Percentiles rank a stretch among this genome's conserved stretches.
These are phyloP conservation scores for Jackrogersella minutella DNA, from an alignment of 495 filamentous ascomycete species.

Conservation along the genomic window DNA sequence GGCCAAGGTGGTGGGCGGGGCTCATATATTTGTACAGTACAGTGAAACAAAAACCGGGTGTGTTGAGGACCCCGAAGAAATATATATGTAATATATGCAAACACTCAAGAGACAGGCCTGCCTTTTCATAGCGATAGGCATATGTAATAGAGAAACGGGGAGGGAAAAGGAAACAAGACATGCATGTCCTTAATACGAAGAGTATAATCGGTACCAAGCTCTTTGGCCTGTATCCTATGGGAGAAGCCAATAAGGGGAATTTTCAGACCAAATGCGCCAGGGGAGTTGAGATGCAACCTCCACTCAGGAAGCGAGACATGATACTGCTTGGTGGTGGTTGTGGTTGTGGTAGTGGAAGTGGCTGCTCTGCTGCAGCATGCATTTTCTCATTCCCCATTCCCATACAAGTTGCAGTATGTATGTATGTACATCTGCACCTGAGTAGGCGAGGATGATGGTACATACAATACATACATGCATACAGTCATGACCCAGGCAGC, in stretches of 20 bases:
- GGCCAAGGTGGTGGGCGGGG: conserved; percentile 14
- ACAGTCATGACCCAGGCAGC: conserved; percentile 3
- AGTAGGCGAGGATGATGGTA: no score
- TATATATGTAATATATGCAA: conserved; percentile 35
- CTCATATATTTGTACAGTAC: conserved; percentile 25
- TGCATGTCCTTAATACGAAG: conserved; percentile 41
- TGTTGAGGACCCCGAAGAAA: conserved; percentile 9
- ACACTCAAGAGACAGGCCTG: conserved; percentile 31
- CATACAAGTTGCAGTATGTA: conserved; percentile 10
- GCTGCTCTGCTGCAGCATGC: conserved; percentile 16
- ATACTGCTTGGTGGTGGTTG: no score
- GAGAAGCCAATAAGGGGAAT: conserved; percentile 29
- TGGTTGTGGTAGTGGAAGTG: no score
- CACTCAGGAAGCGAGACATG: conserved; percentile 24
- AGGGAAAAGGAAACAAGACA: conserved; percentile 33
- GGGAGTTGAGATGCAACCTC: conserved; percentile 37
- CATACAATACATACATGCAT: background rate
- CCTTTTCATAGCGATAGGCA: conserved; percentile 33
- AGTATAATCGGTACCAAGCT: conserved; percentile 31
- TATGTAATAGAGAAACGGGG: conserved; percentile 31
- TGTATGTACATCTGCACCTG: no score
- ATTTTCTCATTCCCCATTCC: background rate
- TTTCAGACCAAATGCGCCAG: conserved; percentile 21
- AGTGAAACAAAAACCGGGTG: conserved; percentile 12
- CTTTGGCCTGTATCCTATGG: conserved; percentile 20